Conservation (phyloP, 371 early-diverging fungal species). For the Quaeritorhiza haematococci region DNA sequence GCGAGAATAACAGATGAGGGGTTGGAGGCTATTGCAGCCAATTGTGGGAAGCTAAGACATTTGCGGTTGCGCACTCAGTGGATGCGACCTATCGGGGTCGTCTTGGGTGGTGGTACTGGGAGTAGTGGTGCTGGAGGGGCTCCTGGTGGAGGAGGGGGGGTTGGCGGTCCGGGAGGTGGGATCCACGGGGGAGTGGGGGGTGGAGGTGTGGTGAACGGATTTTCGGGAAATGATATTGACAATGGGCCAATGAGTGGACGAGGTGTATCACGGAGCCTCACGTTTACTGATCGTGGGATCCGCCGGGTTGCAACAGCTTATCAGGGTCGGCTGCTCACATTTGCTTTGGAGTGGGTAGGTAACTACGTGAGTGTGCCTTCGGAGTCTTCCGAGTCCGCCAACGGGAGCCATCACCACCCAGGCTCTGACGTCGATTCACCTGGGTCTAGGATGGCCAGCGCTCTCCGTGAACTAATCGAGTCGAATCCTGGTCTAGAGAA, state of each 20-base stretch:
- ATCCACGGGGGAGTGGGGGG: no score
- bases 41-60: conserved; percentile 18
- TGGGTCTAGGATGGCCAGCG: no score
- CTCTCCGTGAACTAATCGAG: conserved; percentile 6
- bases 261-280: no score
- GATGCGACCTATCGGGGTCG: no score
- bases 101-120: no score
- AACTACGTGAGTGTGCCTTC: no score
- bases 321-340: conserved; percentile 6
- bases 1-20: conserved; percentile 24
- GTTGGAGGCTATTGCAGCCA: conserved; percentile 12
- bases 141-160: not conserved
- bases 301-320: conserved; percentile 5
- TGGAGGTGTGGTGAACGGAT: no score
- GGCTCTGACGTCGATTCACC: no score
- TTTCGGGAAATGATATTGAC: no score
- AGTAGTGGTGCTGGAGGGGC: not conserved
- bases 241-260: no score
- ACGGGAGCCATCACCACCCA: no score
- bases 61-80: conserved; percentile 14
- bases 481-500: conserved; percentile 11
- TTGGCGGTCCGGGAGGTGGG: not conserved
- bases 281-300: conserved; percentile 12
- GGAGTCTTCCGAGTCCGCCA: no score
- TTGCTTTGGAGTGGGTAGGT: conserved; percentile 19